Base-by-base conservation (phyloP, 2,329 filamentous ascomycete genomes). In the Chaetomium globosum region DNA sequence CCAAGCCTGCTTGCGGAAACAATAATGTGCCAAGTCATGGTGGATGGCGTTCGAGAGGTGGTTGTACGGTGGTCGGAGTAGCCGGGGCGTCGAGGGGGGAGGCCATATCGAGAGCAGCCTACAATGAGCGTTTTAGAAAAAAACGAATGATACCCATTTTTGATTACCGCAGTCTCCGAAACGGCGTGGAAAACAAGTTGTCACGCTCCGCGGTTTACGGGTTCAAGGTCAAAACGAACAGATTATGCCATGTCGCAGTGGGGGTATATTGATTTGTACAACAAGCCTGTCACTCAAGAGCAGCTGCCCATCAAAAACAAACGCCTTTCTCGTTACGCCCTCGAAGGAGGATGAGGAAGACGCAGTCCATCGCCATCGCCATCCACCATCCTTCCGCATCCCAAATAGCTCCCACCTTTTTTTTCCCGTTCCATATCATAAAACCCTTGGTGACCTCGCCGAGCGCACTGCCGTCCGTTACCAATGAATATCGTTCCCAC, bases 271-370 rank as follows among this genome's bases (percentile, higher is more conserved):
- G 48, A 63, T 59, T 65, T 9, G 73, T 71, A 62, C 65, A 60
- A 36, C 26, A 26, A 26, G 39, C 13, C 52, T 43, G 55, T 33
- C 26, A 51, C 71, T 68, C 61, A 51, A 36, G 64, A 58, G 69
- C 79, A 80, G 78, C 7, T 6, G 16, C 5, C 39, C 79, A 43
- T 6, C 39, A 43, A 80, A 77, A 80, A 79, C 76, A 76, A 81
- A 79, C 78, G 6, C 76, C 43, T 39, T 49, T 46, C 46, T 52
- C 19, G 49, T 67, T 57, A 33, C 23, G 23, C 30, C 9, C 30
- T 51, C 53, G 12, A 21, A 49, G 52, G n/a, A 48, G 51, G 12
- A 5, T 3, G 36, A 26, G 28, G 21, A n/a, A 43, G 39, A 19
- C 23, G 43, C 36, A 21, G 23, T 30, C 49, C 31, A 36, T 36